These are phyloP conservation scores for Cyanophora paradoxa DNA, from an alignment of 78 protist genomes.

Conservation along the genomic window DNA sequence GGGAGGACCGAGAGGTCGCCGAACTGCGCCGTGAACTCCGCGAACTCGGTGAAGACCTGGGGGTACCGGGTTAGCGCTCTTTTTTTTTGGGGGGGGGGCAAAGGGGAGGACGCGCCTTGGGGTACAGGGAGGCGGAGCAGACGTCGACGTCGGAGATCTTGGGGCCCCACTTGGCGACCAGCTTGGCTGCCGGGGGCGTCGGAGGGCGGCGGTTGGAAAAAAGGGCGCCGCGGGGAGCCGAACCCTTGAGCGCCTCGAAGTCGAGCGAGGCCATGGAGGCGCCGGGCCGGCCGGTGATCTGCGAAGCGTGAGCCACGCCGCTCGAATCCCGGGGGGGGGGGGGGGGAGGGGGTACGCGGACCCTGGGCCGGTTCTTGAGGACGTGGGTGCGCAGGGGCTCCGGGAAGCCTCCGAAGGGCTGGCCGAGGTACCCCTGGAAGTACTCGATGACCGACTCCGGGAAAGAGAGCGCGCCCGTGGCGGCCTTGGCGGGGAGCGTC, in stretches of 20 bases:
- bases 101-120: too few relatives aligned
- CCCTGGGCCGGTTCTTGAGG: too few relatives aligned
- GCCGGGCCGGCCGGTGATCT: conserved; percentile 52
- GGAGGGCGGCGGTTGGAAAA: too few relatives aligned
- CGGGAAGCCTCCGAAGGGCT: conserved; percentile 72
- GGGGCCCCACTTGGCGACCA: neutral
- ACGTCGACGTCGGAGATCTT: conserved; percentile 14
- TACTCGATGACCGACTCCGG: conserved; percentile 63
- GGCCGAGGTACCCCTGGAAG: conserved; percentile 55
- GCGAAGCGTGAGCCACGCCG: neutral
- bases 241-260: conserved; percentile 22
- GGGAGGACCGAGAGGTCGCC: conserved; percentile 33
- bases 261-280: conserved; percentile 34
- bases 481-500: neutral
- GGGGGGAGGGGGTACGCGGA: neutral
- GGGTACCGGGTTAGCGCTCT: neutral
- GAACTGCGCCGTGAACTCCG: neutral
- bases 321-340: too few relatives aligned
- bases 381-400: conserved; percentile 42
- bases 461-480: conserved; percentile 45
- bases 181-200: too few relatives aligned
- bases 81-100: neutral
- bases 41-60: neutral
- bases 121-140: conserved; percentile 34
- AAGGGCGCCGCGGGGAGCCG: too few relatives aligned